Evolutionary conservation across 805 yeast species (phyloP).

Genomic region (Scheffersomyces spartinae): DNA sequence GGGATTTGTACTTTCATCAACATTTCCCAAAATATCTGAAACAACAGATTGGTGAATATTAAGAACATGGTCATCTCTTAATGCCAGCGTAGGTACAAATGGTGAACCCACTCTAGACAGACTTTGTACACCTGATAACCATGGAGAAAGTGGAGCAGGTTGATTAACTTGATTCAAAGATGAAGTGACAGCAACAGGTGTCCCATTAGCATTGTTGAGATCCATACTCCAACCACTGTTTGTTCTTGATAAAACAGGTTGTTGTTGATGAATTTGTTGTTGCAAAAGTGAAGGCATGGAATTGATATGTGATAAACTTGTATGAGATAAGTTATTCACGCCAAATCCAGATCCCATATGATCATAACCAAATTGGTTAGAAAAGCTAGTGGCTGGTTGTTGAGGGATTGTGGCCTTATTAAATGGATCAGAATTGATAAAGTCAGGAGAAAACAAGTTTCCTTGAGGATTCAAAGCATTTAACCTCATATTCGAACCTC

Average conservation of each 20-base stretch:
- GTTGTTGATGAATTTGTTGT: constrained; percentile 19
- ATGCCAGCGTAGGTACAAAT: constrained; percentile 16
- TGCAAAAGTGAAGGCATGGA: constrained; percentile 25
- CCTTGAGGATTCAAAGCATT: constrained; percentile 8
- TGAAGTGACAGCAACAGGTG: constrained; percentile 15
- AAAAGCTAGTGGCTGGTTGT: constrained; percentile 4
- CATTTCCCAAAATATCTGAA: constrained; percentile 26
- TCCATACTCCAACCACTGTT: constrained; percentile 32
- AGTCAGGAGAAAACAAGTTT: constrained; percentile 14
- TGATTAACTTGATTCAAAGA: constrained; percentile 15
- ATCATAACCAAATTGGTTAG: constrained; percentile 18
- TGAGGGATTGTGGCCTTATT: constrained; percentile 4
- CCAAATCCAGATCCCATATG: constrained; percentile 9
- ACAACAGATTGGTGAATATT: constrained; percentile 29
- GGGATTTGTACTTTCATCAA: too few species aligned
- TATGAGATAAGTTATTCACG: too few species aligned
- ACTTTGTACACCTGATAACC: constrained; percentile 22
- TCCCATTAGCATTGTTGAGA: constrained; percentile 9
- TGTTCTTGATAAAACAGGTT: constrained; percentile 19
- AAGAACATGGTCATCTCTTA: constrained; percentile 18
- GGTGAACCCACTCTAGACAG: constrained; percentile 30
- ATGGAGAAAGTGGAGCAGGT: constrained; percentile 31
- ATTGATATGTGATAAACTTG: too few species aligned
- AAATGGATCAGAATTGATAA: constrained; percentile 12
- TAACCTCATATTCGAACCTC: constrained; percentile 16